Evolutionary conservation across 2,329 filamentous ascomycete genomes (phyloP).

Genomic region (Cladosporium sp.): DNA sequence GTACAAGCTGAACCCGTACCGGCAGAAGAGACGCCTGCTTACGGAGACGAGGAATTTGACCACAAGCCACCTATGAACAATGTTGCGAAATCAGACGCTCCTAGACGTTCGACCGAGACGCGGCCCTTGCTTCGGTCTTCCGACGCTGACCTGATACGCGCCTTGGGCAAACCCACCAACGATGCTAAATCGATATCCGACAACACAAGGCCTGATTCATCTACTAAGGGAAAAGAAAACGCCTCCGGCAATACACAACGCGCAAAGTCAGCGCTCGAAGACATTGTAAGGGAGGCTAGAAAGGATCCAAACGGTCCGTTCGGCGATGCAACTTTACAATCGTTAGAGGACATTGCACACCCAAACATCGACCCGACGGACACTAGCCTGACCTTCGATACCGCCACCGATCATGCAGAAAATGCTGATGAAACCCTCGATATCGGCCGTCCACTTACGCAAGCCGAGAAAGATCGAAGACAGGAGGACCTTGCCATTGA

Average conservation of each 20-base stretch:
- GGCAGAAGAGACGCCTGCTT: no score
- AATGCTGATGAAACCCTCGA: constrained; percentile 3
- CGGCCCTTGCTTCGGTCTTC: not conserved
- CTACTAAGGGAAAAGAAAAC: no score
- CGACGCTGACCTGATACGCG: not conserved
- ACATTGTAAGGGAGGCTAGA: constrained; percentile 36
- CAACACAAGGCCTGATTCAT: not conserved
- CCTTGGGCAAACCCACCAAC: not conserved
- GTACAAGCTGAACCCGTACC: no score
- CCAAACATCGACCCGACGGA: constrained; percentile 24
- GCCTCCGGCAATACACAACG: not conserved
- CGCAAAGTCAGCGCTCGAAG: constrained; percentile 32
- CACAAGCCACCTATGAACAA: no score
- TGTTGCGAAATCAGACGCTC: not conserved
- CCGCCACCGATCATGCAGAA: constrained; percentile 12
- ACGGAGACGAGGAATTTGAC: no score
- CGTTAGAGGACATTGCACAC: constrained; percentile 41
- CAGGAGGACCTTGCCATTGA: constrained; percentile 40
- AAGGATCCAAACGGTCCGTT: constrained; percentile 28
- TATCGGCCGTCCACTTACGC: constrained; percentile 23
- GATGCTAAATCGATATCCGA: not conserved
- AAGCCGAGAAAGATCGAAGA: constrained; percentile 38
- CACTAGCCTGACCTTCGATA: constrained; percentile 20
- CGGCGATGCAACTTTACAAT: constrained; percentile 46
- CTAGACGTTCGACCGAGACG: not conserved